A percentile compares a stretch with the other conserved stretches of the same genome.
Conservation (phyloP, 1,284 basidiomycete species). For the Wallemia hederae region DNA sequence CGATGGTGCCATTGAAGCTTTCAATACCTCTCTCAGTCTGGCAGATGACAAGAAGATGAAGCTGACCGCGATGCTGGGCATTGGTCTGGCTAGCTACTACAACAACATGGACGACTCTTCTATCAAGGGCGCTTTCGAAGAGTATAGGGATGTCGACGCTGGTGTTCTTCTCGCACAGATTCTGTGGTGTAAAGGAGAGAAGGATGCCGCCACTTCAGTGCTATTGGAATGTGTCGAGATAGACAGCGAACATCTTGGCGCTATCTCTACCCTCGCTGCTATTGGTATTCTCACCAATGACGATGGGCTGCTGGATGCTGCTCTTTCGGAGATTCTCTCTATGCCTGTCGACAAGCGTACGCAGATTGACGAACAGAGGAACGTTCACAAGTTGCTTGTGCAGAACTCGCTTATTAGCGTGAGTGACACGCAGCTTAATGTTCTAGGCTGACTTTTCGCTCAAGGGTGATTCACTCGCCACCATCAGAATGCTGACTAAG, state of each 20-base stretch:
- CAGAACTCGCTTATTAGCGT: constrained; percentile 38
- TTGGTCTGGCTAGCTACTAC: not conserved
- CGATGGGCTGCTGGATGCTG: constrained; percentile 52
- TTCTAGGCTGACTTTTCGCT: not conserved
- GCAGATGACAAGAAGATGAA: constrained; percentile 17
- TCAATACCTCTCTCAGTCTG: constrained; percentile 38
- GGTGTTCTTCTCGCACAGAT: constrained; percentile 44
- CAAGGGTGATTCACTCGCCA: not conserved
- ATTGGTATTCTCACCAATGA: constrained; percentile 59
- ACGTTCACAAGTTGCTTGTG: constrained; percentile 34
- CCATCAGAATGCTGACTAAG: not conserved
- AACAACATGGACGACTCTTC: not conserved
- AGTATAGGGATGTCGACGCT: constrained; percentile 30
- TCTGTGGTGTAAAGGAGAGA: constrained; percentile 46
- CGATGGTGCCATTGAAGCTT: constrained; percentile 32
- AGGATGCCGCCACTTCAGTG: constrained; percentile 42
- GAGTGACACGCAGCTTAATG: constrained; percentile 5
- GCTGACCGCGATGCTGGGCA: constrained; percentile 20
- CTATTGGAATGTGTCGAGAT: constrained; percentile 24
- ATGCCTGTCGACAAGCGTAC: constrained; percentile 32
- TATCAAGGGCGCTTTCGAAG: not conserved
- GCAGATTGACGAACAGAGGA: constrained; percentile 30
- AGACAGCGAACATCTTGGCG: constrained; percentile 41
- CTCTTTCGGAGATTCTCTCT: constrained; percentile 44
- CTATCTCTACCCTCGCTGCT: constrained; percentile 52